These are phyloP conservation scores for Coprinopsis marcescibilis DNA, from an alignment of 768 basidiomycete species.

Conservation along the genomic window DNA sequence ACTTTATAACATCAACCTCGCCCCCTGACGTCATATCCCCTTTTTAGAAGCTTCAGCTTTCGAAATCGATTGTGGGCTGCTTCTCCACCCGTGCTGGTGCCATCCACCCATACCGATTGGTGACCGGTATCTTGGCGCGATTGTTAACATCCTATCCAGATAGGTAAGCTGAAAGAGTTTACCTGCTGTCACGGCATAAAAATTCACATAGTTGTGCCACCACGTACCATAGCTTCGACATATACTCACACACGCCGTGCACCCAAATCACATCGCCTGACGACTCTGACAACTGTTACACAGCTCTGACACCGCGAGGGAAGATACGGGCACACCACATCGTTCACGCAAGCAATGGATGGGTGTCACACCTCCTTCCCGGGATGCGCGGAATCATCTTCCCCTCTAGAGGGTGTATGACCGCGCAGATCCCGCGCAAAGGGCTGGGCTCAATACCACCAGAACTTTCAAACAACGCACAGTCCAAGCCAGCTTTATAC, in stretches of 20 bases:
- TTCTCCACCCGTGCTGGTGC: conserved; percentile 54
- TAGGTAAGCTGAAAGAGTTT: conserved; percentile 30
- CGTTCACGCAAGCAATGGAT: conserved; percentile 83
- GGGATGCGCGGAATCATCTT: conserved; percentile 58
- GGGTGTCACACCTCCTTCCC: conserved; percentile 66
- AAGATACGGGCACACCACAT: conserved; percentile 52
- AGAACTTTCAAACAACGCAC: background rate
- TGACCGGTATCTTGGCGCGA: conserved; percentile 52
- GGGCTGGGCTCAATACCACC: conserved; percentile 16
- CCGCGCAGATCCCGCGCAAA: conserved; percentile 53
- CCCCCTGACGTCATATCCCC: background rate
- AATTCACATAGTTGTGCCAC: background rate
- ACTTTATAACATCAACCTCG: background rate
- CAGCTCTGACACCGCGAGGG: conserved; percentile 58
- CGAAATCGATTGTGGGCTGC: conserved; percentile 40
- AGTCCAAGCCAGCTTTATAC: background rate
- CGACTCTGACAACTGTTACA: conserved; percentile 30
- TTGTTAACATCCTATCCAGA: conserved; percentile 45
- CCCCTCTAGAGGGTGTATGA: conserved; percentile 57
- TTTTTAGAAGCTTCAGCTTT: conserved; percentile 44
- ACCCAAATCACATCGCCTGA: conserved; percentile 35
- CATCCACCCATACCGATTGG: conserved; percentile 64
- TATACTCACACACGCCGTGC: conserved; percentile 60
- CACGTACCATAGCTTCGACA: conserved; percentile 44
- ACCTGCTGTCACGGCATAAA: background rate